Base-by-base conservation (phyloP, 441 rosid species). In the Populus hybrid region DNA sequence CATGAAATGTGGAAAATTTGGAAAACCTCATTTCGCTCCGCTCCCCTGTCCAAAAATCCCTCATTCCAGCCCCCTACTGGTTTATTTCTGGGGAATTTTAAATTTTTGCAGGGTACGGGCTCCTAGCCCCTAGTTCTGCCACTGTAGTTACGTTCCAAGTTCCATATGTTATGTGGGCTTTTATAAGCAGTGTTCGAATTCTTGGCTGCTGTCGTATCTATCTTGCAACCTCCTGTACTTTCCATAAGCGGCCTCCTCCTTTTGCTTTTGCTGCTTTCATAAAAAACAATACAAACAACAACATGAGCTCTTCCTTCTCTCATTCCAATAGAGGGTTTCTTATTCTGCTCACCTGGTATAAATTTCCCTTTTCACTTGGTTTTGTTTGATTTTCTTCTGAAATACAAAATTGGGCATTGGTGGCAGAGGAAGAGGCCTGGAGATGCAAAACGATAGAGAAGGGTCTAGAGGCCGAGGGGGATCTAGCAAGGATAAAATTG, bases 401-500 rank as follows among this genome's bases (percentile, higher is more conserved):
- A 42, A 40, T 26, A 8, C 20, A 8, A 10, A 8, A 18, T 9
- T 5, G 16, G 24, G 12, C 20, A 0, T 4, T 7, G 42, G 16
- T 66, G 80, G 10, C 81, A 88, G 89, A 53, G 87, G 91, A 81
- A 84, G 87, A 76, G 87, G 83, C 2, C 30, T 40, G 30, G 93
- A 78, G 63, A 79, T 82, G 86, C 84, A 68, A 34, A 73, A 42
- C 34, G 87, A 86, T 73, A 79, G 87, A 70, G 88, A 83, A 42
- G 77, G 87, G 81, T 81, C 90, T 12, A 86, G 83, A 30, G 95
- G 94, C 18, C 82, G 83, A 38, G 79, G 84, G 8, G 84, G 89
- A 34, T 78, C 87, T 18, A 81, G 88, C 74, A 87, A 84, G 76
- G 94, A 92, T 82, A 90, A 78, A 80, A 86, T 92, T 67, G 93